Base-by-base conservation (phyloP, 306 rosid genomes). In the Cucumis melo region DNA sequence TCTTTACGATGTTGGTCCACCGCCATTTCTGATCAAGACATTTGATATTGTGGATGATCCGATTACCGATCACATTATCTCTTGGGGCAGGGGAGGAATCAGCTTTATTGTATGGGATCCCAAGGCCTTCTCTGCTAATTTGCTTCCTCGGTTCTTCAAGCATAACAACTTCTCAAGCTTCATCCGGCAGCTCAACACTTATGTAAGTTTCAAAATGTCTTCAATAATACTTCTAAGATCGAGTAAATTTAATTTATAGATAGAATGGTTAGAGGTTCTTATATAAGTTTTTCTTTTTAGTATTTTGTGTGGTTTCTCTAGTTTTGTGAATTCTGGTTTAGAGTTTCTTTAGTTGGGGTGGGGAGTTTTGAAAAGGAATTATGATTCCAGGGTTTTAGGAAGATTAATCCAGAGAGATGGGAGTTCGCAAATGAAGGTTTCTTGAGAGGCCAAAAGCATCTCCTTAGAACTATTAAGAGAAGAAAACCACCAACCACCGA, bases 301-400 rank as follows among this genome's bases (percentile, higher is more conserved):
- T 61, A 6, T 61, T 62, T 19, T 64, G 53, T 64, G 71, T 19
- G 21, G 27, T 64, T 64, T 64, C 21, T 62, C 42, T 36, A 9
- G 48, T 36, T 10, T 64, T 8, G 24, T 51, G 56, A 51, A 51
- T 65, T 39, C 51, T 64, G 46, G 8, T 65, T 39, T 38, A 17
- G 29, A 38, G 51, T 68, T 32, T 12, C 14, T 20, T n/a, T 20
- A 68, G 34, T 68, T 54, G 39, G 75, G 32, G 16, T 15, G 56
- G 53, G 73, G 10, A 2, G n/a, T 66, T 66, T 39, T n/a, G 6
- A 38, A 5, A 4, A 65, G 6, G 73, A n/a, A 64, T 19, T 36
- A 64, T 64, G 71, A 9, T 68, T 44, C 38, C 75, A 70, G 75
- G 75, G 75, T 70, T 70, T 70, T 70, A 70, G 75, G 75, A 70